A percentile compares a stretch with the other conserved stretches of the same genome.
Evolutionary conservation across 1,284 basidiomycete genomes (phyloP).

Genomic region (Cutaneotrichosporon cavernicola): DNA sequence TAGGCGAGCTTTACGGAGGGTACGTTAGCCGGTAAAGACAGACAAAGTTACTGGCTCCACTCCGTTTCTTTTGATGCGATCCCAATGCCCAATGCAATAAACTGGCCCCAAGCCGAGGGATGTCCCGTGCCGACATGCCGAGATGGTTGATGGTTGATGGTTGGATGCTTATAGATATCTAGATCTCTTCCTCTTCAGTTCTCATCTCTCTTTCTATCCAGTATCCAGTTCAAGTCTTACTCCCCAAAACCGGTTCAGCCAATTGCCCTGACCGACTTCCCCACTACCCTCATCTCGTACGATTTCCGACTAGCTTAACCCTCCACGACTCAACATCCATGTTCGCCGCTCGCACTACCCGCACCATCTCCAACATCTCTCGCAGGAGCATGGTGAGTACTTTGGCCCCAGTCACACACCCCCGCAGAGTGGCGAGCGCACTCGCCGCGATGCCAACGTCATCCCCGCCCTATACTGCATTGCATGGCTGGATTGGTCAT

Average conservation of each 20-base stretch:
- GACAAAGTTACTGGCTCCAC: neutral
- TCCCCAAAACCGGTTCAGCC: neutral
- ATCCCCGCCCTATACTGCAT: too few species aligned
- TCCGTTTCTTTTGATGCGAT: neutral
- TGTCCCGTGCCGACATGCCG: constrained; percentile 2
- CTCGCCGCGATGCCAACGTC: too few species aligned
- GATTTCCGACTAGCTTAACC: constrained; percentile 1
- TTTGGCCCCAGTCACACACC: too few species aligned
- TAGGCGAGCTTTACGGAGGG: constrained; percentile 9
- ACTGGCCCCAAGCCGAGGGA: neutral
- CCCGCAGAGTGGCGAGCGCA: too few species aligned
- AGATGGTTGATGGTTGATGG: neutral
- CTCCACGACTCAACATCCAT: constrained; percentile 10
- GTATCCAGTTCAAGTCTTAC: neutral
- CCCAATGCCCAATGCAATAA: neutral
- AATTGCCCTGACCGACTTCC: constrained; percentile 3
- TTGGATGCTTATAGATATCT: neutral
- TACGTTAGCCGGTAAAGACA: neutral
- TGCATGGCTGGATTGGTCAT: too few species aligned
- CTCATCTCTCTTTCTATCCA: neutral
- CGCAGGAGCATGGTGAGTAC: constrained; percentile 30
- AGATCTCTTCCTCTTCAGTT: neutral
- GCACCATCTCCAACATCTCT: constrained; percentile 21
- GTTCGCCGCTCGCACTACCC: constrained; percentile 24
- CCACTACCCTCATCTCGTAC: constrained; percentile 6